Base-by-base conservation (phyloP, 129 eudicot species). In the Ambrosia trifida region DNA sequence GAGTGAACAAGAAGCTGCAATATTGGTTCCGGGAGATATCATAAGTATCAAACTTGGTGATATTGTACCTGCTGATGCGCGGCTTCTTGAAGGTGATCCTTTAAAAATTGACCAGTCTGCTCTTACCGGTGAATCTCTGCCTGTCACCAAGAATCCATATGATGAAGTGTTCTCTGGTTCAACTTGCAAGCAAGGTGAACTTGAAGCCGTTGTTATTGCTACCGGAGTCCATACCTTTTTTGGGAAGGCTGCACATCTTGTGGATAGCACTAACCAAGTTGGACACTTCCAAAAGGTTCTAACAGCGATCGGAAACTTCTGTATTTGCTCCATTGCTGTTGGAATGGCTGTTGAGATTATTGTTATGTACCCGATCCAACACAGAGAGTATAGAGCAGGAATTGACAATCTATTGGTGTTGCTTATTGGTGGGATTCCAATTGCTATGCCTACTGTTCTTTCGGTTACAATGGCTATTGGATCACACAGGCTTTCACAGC, bases 391-490 rank as follows among this genome's bases (percentile, higher is more conserved):
- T 69, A 82, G 97, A 75, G 77, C 70, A 2, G 97, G 97, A 30
- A 91, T 91, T 11, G 97, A 91, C 78, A 91, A 87, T 40, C 61
- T 91, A 79, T 73, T 91, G 68, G 97, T 91, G 67, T 83, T 87
- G 78, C 87, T 91, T 62, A 91, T 91, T 20, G 97, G 97, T 43
- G 97, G 97, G 2, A 91, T 91, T 47, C 97, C 97, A 53, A 91
- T 91, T 80, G 97, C 97, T 58, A 91, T 91, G 97, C 97, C 97
- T 2, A 90, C 97, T 11, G 97, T 90, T 7, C 78, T 90, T 75
- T 90, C 97, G 0, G 97, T 90, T 66, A 91, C 95, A 52, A 91
- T 91, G 97, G 97, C 97, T 56, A 91, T 91, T 49, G 97, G 97
- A 19, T 91, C 97, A 16, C 95, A 91, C 60, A 73, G 97, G 20